Evolutionary conservation across 164 flowering plant species (phyloP), one percentile per base, ranked within the genome.

Genomic region (Vitis rotundifolia): DNA sequence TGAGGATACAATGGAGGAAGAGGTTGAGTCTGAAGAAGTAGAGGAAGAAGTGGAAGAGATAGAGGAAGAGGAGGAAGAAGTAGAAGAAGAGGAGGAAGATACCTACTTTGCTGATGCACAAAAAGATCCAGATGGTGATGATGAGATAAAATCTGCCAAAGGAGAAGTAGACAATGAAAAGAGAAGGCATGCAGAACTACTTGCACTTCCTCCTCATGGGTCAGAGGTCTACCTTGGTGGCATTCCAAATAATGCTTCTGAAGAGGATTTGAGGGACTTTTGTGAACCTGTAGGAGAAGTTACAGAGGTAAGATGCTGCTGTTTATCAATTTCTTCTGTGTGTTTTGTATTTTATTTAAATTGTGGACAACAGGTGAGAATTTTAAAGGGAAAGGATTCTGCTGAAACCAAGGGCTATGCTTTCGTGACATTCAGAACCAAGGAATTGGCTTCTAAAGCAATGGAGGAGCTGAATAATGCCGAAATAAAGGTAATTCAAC

Each of bases 181-280:
- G 61, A 76, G 76, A 74, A 85, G 85, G 68, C 93, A 87, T 77
- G 89, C 81, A 47, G 92, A 88, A 64, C 93, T 94, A 78, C 95
- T 94, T 80, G 83, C 93, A 47, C 91, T 88, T 76, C 97, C 98
- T 69, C 92, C 97, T 68, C 97, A 92, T 82, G 97, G 97, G 44
- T 90, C 96, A 52, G 97, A 94, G 78, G 91, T 94, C 10, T 94
- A 86, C 70, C 22, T 94, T 56, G 98, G 98, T 75, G 89, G 96
- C 37, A 82, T 92, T 70, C 85, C 92, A 61, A 79, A 81, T 59
- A 85, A 89, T 86, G 80, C 77, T 63, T 76, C 87, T 11, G 89
- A 92, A 57, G 93, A 86, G 52, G 94, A 91, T 49, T 76, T 94
- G 75, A 87, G 72, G 77, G 69, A 57, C 52, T 86, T 88, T 68